A percentile compares a stretch with the other conserved stretches of the same genome.
Evolutionary conservation across 2,329 filamentous ascomycete genomes (phyloP).

Genomic region (Ophiosphaerella korrae): DNA sequence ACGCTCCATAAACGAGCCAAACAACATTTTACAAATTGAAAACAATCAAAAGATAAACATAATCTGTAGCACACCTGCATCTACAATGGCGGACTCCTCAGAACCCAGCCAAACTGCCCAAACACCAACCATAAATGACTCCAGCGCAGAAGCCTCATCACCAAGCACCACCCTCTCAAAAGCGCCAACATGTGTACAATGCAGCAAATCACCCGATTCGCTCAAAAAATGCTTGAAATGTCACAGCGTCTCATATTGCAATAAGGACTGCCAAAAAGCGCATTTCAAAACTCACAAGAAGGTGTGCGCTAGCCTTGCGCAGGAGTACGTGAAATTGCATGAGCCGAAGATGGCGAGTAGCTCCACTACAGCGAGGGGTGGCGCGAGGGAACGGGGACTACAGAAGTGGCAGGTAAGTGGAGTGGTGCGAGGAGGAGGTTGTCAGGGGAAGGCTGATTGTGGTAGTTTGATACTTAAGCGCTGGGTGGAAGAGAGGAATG

Average conservation of each 20-base stretch:
- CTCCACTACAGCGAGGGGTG: slow-evolving; percentile 34
- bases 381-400: slow-evolving; percentile 40
- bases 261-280: slow-evolving; percentile 49
- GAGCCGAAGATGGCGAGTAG: slow-evolving; percentile 48
- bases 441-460: background rate
- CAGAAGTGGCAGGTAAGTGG: slow-evolving; percentile 48
- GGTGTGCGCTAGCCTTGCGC: slow-evolving; percentile 44
- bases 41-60: no score
- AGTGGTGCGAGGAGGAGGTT: background rate
- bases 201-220: slow-evolving; percentile 19
- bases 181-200: slow-evolving; percentile 30
- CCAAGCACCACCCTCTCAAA: slow-evolving; percentile 9
- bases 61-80: background rate
- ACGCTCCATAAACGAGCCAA: no score
- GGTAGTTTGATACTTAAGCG: slow-evolving; percentile 1
- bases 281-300: slow-evolving; percentile 49
- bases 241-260: slow-evolving; percentile 48
- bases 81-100: background rate
- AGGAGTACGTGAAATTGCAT: slow-evolving; percentile 46
- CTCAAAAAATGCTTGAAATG: slow-evolving; percentile 49
- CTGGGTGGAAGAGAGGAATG: background rate
- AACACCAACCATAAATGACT: no score
- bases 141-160: slow-evolving; percentile 7
- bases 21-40: no score
- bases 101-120: background rate